These are phyloP conservation scores for Peronospora farinosa DNA, from an alignment of 352 stramenopile genomes.

Conservation along the genomic window DNA sequence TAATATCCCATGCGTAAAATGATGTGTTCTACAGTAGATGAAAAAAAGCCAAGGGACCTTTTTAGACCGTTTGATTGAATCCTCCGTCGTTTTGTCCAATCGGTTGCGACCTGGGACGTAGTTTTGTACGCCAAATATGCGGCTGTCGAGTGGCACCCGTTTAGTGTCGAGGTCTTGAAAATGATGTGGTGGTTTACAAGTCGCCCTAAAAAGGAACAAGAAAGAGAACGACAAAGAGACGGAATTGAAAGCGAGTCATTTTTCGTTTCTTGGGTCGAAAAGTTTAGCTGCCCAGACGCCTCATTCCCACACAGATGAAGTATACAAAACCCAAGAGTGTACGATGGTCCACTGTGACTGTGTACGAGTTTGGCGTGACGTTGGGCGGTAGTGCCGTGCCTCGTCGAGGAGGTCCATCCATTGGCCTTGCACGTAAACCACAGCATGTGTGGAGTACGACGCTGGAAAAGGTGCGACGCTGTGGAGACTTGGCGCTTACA, in stretches of 20 bases:
- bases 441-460: constrained; percentile 42
- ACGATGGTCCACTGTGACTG: constrained; percentile 51
- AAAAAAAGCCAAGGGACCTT: neutral
- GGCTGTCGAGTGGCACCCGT: constrained; percentile 8
- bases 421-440: constrained; percentile 41
- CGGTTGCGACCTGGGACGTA: neutral
- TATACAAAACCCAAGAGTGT: constrained; percentile 15
- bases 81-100: neutral
- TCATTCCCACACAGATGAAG: too few relatives aligned
- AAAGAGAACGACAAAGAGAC: constrained; percentile 3
- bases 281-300: too few relatives aligned
- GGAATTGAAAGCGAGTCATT: constrained; percentile 7
- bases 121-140: neutral
- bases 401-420: constrained; percentile 40
- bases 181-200: constrained; percentile 12
- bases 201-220: constrained; percentile 16
- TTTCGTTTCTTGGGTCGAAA: neutral
- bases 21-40: neutral
- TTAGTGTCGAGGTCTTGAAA: constrained; percentile 22
- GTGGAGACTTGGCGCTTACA: constrained; percentile 23
- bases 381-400: constrained; percentile 49
- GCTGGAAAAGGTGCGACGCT: constrained; percentile 34
- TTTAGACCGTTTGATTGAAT: neutral
- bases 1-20: neutral
- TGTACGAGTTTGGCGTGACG: constrained; percentile 61